Evolutionary conservation across 306 rosid genomes (phyloP), one percentile per base, ranked within the genome.

Genomic region (Begonia fuchsioides): DNA sequence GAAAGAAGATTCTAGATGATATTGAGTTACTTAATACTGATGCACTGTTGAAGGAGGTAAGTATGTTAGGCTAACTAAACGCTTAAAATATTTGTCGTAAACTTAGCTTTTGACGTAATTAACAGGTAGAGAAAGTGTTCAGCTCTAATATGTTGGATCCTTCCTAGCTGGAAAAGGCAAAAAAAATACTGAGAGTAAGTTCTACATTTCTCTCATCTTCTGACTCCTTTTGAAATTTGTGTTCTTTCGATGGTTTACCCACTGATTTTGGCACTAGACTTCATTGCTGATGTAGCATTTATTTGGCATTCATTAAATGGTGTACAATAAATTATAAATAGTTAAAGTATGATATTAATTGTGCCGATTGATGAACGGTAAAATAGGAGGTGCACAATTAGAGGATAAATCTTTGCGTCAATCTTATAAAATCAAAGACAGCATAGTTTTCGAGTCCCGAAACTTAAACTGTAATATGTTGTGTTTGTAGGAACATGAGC

Each of bases 11-110:
- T 61, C 51, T 63, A 12, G 87, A 77, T 45, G 96, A 92, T 51
- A 69, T 85, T 40, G 96, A 92, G 73, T 67, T 92, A 50, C 71
- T 72, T 35, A 73, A 79, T 70, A 92, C 96, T 26, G 87, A 85
- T 57, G 38, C 76, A 49, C 67, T 92, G 62, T 93, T 92, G 26
- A 70, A 85, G 70, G 96, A 92, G 98, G 98, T 85, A 79, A 44
- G 54, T 32, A 12, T 39, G 47, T 53, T 0, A 26, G 38, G 56
- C 47, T 58, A 16, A 50, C 61, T 12, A 5, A 49, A 20, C 7
- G 18, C 5, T 16, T 18, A 38, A 12, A 44, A 15, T 56, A 46
- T 11, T 41, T 41, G n/a, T 41, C 3, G 12, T 6, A 26, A 26
- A 26, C 35, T 26, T 26, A 26, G 35, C 35, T 26, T 26, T 26